Base-by-base conservation (phyloP, 495 filamentous ascomycete species). In the Bacidia gigantensis region DNA sequence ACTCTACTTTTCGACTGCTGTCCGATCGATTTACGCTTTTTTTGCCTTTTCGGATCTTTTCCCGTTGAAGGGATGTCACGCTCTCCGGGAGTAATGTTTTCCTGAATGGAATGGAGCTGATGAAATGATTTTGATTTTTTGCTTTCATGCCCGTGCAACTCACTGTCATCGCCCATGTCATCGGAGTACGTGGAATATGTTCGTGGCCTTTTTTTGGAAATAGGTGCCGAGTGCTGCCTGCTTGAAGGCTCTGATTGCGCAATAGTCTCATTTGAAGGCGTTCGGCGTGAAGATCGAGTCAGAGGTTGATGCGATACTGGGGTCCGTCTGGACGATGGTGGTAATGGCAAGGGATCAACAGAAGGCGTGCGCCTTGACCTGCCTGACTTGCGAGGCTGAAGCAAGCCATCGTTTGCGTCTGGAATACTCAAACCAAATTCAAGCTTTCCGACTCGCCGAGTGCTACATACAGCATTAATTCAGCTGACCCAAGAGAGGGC, bases 21-120 rank as follows among this genome's bases (percentile, higher is more conserved):
- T 35, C 58, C 58, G 10, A 60, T 57, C 1, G 58, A 57, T 23
- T 60, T 60, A 11, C 54, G 55, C 48, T 60, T 60, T 51, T 55
- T 57, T n/a, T 54, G 45, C 55, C 49, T 60, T 22, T 60, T 60
- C 1, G 17, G 12, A 24, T 47, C 20, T 2, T 22, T n/a, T 47
- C 20, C 20, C 9, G 18, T n/a, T n/a, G 45, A 26, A 20, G 3
- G 24, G n/a, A n/a, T n/a, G n/a, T n/a, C n/a, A n/a, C n/a, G n/a
- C n/a, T n/a, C n/a, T n/a, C n/a, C n/a, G n/a, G n/a, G n/a, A n/a
- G n/a, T n/a, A n/a, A n/a, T n/a, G n/a, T n/a, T n/a, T n/a, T n/a
- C n/a, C n/a, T n/a, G n/a, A n/a, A n/a, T n/a, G n/a, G n/a, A n/a
- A n/a, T n/a, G n/a, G n/a, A n/a, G n/a, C n/a, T n/a, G n/a, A n/a